These are phyloP conservation scores for Murraya paniculata DNA, from an alignment of 345 rosid species.

Conservation along the genomic window DNA sequence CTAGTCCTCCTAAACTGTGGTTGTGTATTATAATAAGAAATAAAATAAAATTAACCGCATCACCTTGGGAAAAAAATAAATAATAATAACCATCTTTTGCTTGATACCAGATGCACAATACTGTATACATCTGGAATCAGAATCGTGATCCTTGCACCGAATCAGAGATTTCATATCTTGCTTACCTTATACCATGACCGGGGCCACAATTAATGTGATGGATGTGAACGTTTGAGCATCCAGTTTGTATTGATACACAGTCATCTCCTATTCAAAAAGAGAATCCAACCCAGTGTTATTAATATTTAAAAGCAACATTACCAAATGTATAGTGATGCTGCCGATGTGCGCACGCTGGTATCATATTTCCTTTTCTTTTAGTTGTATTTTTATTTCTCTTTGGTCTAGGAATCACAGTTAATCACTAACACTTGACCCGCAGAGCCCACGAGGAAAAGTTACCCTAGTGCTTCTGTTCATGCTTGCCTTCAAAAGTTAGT, in stretches of 20 bases:
- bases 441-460: conserved; percentile 12
- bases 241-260: conserved; percentile 87
- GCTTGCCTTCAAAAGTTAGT: conserved; percentile 43
- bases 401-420: not conserved
- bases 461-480: conserved; percentile 24
- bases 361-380: not conserved
- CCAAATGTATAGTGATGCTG: not conserved
- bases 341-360: conserved; percentile 5
- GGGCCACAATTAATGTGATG: conserved; percentile 85
- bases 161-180: too few relatives aligned
- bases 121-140: too few relatives aligned
- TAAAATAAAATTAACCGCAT: not conserved
- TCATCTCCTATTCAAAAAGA: conserved; percentile 60
- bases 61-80: not conserved
- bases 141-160: too few relatives aligned
- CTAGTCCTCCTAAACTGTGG: conserved; percentile 72
- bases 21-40: not conserved
- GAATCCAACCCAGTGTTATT: not conserved
- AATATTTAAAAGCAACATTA: not conserved
- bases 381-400: too few relatives aligned
- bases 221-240: conserved; percentile 71
- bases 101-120: not conserved
- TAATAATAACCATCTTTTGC: not conserved
- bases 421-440: conserved; percentile 9
- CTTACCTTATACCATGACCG: conserved; percentile 90